Evolutionary conservation across 2,329 filamentous ascomycete genomes (phyloP).

Genomic region (Aspergillus latus): DNA sequence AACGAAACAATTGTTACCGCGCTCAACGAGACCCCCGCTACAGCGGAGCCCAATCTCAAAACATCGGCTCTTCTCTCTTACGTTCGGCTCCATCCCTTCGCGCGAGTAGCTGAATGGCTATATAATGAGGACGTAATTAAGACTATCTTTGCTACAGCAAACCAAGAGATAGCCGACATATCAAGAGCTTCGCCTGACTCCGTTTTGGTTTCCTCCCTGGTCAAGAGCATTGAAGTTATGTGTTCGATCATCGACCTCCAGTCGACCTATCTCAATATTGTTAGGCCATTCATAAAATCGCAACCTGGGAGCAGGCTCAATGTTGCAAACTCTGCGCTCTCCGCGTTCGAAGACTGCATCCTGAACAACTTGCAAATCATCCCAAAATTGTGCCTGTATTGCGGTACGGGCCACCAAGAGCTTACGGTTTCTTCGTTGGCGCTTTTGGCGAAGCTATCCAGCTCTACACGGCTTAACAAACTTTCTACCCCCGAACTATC

Average conservation of each 20-base stretch:
- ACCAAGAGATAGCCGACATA: slow-evolving; percentile 72
- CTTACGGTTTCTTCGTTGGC: slow-evolving; percentile 78
- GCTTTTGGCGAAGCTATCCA: slow-evolving; percentile 80
- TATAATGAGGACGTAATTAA: slow-evolving; percentile 88
- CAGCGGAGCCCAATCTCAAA: slow-evolving; percentile 72
- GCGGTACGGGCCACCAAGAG: slow-evolving; percentile 76
- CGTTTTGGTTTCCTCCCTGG: slow-evolving; percentile 74
- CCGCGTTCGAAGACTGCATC: slow-evolving; percentile 90
- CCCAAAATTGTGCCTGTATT: slow-evolving; percentile 81
- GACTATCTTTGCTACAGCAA: slow-evolving; percentile 73
- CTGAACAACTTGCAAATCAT: slow-evolving; percentile 76
- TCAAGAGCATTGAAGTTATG: slow-evolving; percentile 80
- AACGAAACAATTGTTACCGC: slow-evolving; percentile 91
- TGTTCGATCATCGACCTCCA: slow-evolving; percentile 81
- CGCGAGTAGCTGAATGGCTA: slow-evolving; percentile 95
- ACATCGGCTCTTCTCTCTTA: slow-evolving; percentile 76
- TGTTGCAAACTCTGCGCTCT: slow-evolving; percentile 72
- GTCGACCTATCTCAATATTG: slow-evolving; percentile 85
- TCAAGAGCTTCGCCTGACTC: slow-evolving; percentile 73
- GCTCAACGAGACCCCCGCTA: slow-evolving; percentile 73
- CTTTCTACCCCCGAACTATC: slow-evolving; percentile 63
- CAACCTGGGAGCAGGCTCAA: slow-evolving; percentile 60
- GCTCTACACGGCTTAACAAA: slow-evolving; percentile 76
- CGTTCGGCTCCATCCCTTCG: slow-evolving; percentile 85
- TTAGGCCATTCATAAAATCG: slow-evolving; percentile 72